Evolutionary conservation across 208 protist genomes (phyloP), one percentile per base, ranked within the genome.

Genomic region (Leishmania turanica): DNA sequence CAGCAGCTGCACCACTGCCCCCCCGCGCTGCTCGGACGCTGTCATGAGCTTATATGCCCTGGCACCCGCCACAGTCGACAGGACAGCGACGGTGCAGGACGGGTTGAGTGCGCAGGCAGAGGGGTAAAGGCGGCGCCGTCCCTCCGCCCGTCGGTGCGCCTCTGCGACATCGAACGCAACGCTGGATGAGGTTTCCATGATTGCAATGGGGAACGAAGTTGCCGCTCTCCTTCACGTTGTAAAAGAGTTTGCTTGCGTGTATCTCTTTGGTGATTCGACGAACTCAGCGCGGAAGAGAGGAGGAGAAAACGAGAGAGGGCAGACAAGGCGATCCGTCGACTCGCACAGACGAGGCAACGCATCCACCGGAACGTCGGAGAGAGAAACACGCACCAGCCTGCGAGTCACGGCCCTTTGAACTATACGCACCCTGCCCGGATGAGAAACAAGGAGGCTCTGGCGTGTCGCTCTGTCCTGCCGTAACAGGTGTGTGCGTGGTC

Each of bases 11-110:
- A 51, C 47, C 15, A 72, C 47, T 27, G 60, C 2, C 45, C 76
- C 76, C n/a, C 24, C 60, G 19, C 58, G 76, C 27, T 58, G 42
- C 62, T 54, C 76, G 27, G 64, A 53, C 19, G 60, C 62, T 2
- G 31, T 68, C 4, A 71, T 15, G 3, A 84, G 58, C 71, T 71
- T 60, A 49, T 77, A 80, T 9, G 81, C 75, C 24, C 81, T 49
- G 21, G 60, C 37, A 37, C 81, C 81, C 8, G 71, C 81, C 21
- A 84, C 78, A 21, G 81, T 84, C 24, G 81, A 80, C 9, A 80
- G 69, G 37, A 84, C 11, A 11, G 71, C 76, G 31, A 84, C 81
- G 6, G 81, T 84, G 81, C 81, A 81, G 40, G 81, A 72, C 9
- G 81, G 76, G 31, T 80, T 84, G 51, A 84, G 76, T 60, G 76